Evolutionary conservation across 345 rosid species (phyloP).

Genomic region (Psidium friedrichsthalianum): DNA sequence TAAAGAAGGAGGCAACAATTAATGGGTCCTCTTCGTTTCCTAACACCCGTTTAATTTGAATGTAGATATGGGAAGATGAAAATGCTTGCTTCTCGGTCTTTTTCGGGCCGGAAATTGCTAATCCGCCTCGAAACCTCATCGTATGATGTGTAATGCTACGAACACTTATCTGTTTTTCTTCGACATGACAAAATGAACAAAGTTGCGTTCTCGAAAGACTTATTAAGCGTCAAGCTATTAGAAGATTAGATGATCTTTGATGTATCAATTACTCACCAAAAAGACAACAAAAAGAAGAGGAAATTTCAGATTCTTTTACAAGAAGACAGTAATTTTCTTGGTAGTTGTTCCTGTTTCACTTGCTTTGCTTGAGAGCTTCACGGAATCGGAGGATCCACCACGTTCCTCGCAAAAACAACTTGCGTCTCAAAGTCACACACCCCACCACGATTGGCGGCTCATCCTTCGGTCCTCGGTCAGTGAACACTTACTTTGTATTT

Average conservation of each 20-base stretch:
- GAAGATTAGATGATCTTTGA: background rate
- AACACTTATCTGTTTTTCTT: background rate
- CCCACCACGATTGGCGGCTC: conserved; percentile 82
- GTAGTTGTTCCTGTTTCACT: background rate
- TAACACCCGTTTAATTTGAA: background rate
- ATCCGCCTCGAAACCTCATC: background rate
- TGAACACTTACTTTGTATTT: background rate
- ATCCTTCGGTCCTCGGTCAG: conserved; percentile 66
- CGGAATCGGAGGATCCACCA: conserved; percentile 12
- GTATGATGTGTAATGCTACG: background rate
- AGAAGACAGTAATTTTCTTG: background rate
- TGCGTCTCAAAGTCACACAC: conserved; percentile 7
- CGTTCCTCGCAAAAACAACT: conserved; percentile 21
- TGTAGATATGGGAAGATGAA: too few species aligned
- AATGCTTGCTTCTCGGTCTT: background rate
- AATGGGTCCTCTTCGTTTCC: background rate
- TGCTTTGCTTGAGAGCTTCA: background rate
- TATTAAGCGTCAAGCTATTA: background rate
- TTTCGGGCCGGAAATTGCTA: background rate
- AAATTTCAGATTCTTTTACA: background rate
- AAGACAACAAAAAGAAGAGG: background rate
- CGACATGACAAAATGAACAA: background rate
- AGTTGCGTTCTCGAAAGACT: background rate
- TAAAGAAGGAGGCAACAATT: background rate
- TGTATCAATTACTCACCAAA: background rate